phyloP scores from a whole-genome alignment of 2,329 filamentous ascomycete genomes.

The Alternaria longipes region DNA sequence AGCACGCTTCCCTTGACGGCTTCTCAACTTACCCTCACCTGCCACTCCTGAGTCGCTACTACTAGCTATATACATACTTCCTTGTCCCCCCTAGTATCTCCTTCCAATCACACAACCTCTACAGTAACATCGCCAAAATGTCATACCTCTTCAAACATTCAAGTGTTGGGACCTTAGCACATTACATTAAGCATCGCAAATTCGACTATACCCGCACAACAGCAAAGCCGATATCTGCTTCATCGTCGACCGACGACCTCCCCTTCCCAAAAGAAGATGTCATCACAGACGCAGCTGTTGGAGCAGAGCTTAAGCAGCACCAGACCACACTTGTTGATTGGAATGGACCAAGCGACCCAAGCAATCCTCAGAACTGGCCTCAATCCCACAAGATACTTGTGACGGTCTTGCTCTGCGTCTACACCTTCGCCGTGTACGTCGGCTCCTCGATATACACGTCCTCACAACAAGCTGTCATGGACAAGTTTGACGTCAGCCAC shows the following conservation, averaged over 20 bases:
- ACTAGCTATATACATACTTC: not conserved
- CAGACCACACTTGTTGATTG: conserved; percentile 50
- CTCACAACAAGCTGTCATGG: conserved; percentile 56
- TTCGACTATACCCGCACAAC: conserved; percentile 30
- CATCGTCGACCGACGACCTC: conserved; percentile 33
- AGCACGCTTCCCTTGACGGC: not conserved
- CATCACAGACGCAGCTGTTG: conserved; percentile 20
- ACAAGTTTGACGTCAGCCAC: conserved; percentile 61
- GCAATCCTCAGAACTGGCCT: conserved; percentile 51
- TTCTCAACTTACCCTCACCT: not conserved
- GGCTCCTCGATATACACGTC: conserved; percentile 62
- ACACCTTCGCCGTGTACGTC: conserved; percentile 68
- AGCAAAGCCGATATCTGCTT: conserved; percentile 24
- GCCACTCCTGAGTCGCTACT: not conserved
- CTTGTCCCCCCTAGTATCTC: not conserved
- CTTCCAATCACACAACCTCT: not conserved
- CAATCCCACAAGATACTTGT: conserved; percentile 44
- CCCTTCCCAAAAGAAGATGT: conserved; percentile 11
- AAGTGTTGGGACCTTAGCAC: conserved; percentile 26
- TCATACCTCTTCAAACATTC: conserved; percentile 34
- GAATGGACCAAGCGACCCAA: conserved; percentile 48
- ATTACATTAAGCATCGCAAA: conserved; percentile 32
- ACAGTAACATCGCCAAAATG: conserved; percentile 22
- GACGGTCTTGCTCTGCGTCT: conserved; percentile 53
- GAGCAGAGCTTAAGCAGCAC: conserved; percentile 30